Evolutionary conservation across 192 early-diverging fungal genomes (phyloP).

Genomic region (Dissophora ornata): DNA sequence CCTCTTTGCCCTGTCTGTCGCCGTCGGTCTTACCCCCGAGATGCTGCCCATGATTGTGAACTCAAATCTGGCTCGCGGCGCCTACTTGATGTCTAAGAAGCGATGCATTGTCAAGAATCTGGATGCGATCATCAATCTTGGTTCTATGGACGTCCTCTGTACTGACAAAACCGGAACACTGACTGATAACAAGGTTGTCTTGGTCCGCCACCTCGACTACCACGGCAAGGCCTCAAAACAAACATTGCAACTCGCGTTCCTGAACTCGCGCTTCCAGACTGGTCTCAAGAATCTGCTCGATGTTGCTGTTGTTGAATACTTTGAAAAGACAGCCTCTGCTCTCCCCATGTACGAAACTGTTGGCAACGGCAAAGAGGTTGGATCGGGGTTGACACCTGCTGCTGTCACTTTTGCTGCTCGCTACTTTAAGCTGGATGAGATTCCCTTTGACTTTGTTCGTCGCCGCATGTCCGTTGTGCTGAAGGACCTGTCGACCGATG

Average conservation of each 20-base stretch:
- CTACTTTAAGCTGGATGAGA: constrained; percentile 57
- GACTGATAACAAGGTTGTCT: constrained; percentile 58
- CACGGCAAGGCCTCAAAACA: constrained; percentile 27
- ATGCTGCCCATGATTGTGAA: constrained; percentile 68
- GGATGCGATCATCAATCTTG: constrained; percentile 60
- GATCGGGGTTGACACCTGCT: constrained; percentile 5
- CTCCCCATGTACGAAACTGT: constrained; percentile 22
- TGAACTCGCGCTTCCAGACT: constrained; percentile 61
- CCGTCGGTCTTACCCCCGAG: constrained; percentile 65
- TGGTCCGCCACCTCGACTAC: constrained; percentile 47
- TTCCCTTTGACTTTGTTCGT: constrained; percentile 66
- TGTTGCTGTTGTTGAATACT: constrained; percentile 56
- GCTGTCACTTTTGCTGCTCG: constrained; percentile 19
- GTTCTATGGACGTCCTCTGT: constrained; percentile 60
- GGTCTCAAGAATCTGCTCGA: constrained; percentile 64
- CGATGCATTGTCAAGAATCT: constrained; percentile 62
- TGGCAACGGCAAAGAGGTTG: constrained; percentile 9
- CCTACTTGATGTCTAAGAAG: constrained; percentile 55
- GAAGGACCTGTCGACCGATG: constrained; percentile 11
- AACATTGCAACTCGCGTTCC: constrained; percentile 50
- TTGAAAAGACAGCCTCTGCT: constrained; percentile 31
- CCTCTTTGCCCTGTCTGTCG: constrained; percentile 60
- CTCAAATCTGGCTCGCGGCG: constrained; percentile 62
- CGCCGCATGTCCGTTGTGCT: constrained; percentile 64
- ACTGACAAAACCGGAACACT: constrained; percentile 64